Evolutionary conservation across 2,329 filamentous ascomycete genomes (phyloP).

Genomic region (Fusarium ramigenum): DNA sequence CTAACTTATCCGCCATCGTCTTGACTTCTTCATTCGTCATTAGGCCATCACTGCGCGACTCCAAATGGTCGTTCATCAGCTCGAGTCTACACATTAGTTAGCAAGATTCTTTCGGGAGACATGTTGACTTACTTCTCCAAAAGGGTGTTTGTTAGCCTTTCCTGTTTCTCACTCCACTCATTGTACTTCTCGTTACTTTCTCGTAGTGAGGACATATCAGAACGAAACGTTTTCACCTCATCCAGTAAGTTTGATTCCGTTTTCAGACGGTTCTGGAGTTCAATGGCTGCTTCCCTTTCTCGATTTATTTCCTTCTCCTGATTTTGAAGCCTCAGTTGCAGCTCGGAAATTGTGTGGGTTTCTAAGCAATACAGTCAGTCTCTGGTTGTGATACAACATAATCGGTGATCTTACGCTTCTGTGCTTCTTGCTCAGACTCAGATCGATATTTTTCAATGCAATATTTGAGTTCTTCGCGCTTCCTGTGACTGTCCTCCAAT

Average conservation of each 20-base stretch:
- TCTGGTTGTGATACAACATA: neutral
- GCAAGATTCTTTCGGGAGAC: neutral
- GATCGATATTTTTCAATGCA: slow-evolving; percentile 44
- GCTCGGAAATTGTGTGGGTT: slow-evolving; percentile 35
- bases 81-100: slow-evolving; percentile 28
- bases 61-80: slow-evolving; percentile 13
- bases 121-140: slow-evolving; percentile 30
- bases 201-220: slow-evolving; percentile 35
- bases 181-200: slow-evolving; percentile 2
- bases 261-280: slow-evolving; percentile 24
- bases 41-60: neutral
- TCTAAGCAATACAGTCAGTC: slow-evolving; percentile 33
- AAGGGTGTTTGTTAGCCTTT: slow-evolving; percentile 7
- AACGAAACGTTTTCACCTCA: slow-evolving; percentile 19
- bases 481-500: slow-evolving; percentile 43
- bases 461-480: slow-evolving; percentile 46
- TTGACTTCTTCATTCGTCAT: neutral
- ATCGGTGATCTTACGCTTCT: slow-evolving; percentile 37
- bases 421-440: slow-evolving; percentile 33
- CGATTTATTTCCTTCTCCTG: slow-evolving; percentile 30
- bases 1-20: slow-evolving; percentile 15
- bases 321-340: slow-evolving; percentile 31
- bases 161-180: neutral
- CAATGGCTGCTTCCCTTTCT: neutral
- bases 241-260: slow-evolving; percentile 17